Base-by-base conservation (phyloP, 345 rosid genomes). In the Angophora floribunda region DNA sequence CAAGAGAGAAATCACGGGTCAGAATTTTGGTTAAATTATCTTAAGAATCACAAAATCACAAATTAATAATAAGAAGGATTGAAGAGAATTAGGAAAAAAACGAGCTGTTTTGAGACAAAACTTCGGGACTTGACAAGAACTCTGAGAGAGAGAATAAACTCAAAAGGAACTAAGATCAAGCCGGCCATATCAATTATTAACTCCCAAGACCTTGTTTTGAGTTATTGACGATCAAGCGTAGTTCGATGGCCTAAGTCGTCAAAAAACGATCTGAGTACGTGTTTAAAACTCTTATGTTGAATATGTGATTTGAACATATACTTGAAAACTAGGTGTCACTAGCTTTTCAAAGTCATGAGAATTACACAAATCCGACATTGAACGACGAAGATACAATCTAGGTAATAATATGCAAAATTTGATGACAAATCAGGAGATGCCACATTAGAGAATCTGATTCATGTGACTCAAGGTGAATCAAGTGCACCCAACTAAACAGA, bases 181-280 rank as follows among this genome's bases (percentile, higher is more conserved):
- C 24, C 61, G 24, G 24, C 28, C 61, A 9, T 55, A 55, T 22
- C 61, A 55, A 55, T 22, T 55, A 55, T 22, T 55, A 28, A 55
- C 61, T 55, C 28, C 24, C 24, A 28, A 55, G 9, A 55, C 61
- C 28, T 55, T 55, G 28, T 55, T 55, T 55, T 55, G 28, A 55
- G 61, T 55, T 55, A 55, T 55, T 55, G 2, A 55, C 2, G 0
- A 55, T 0, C 24, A 1, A 55, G 61, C 0, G 24, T 5, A 22
- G 28, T 21, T 55, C 3, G 13, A 1, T 55, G 28, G 61, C 61
- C 61, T 36, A 55, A 22, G 61, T 22, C 26, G 22, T 55, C 13
- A 55, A 55, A 55, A 55, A 2, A 55, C 0, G 1, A 19, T 12
- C 1, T 63, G 67, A 7, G 30, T 12, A 61, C 26, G 32, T 12